Conservation (phyloP, 257 asterid genomes). For the Knoxia roxburghii region DNA sequence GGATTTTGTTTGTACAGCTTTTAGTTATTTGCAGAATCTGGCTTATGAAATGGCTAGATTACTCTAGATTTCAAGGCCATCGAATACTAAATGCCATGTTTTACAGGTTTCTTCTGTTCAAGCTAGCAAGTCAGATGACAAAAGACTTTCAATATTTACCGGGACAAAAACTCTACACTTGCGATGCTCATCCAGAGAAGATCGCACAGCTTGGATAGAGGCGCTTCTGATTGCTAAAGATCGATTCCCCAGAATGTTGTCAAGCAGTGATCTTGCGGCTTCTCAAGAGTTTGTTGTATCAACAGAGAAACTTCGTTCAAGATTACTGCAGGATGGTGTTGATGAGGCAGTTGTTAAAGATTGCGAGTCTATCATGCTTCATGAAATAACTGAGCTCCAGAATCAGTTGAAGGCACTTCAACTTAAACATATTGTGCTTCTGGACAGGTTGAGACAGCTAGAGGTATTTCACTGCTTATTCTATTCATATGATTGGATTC, state of each 20-base stretch:
- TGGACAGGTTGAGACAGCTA: constrained; percentile 82
- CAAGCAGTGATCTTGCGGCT: constrained; percentile 74
- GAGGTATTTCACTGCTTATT: constrained; percentile 47
- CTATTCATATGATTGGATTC: background rate
- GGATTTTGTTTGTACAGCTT: background rate
- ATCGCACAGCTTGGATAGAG: constrained; percentile 86
- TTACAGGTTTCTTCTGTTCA: constrained; percentile 93
- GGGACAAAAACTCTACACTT: constrained; percentile 96
- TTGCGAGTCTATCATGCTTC: constrained; percentile 75
- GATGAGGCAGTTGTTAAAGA: constrained; percentile 66
- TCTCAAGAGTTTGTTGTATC: constrained; percentile 82
- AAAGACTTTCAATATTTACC: constrained; percentile 89
- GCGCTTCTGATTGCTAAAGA: constrained; percentile 88
- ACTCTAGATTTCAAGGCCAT: constrained; percentile 2
- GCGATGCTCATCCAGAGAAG: constrained; percentile 90
- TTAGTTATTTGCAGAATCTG: background rate
- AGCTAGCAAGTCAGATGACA: constrained; percentile 96
- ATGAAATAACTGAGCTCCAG: constrained; percentile 78
- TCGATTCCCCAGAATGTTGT: constrained; percentile 79
- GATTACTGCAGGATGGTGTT: constrained; percentile 70
- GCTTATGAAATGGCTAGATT: background rate
- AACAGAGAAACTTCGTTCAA: constrained; percentile 66
- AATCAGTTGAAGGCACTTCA: constrained; percentile 75
- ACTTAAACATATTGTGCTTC: constrained; percentile 74
- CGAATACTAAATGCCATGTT: constrained; percentile 20